Conservation (phyloP, 164 flowering plant genomes). For the Annona cherimola region DNA sequence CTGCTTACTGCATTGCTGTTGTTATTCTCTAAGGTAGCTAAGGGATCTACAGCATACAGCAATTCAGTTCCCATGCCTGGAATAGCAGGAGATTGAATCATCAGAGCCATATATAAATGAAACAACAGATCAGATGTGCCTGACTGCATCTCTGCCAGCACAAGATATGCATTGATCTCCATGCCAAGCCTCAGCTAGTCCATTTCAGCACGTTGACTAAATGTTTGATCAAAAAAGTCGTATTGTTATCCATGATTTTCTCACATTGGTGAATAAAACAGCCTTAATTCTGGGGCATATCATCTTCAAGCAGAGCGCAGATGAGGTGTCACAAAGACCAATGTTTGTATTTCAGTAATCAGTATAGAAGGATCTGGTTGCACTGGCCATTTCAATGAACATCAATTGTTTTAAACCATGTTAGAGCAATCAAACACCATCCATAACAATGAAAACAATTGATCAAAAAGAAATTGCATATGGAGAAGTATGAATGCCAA, state of each 20-base stretch:
- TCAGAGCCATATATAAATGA: background rate
- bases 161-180: background rate
- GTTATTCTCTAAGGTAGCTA: conserved; percentile 18
- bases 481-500: no score
- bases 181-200: background rate
- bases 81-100: conserved; percentile 6
- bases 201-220: background rate
- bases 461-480: no score
- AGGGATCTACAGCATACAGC: conserved; percentile 30
- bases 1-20: conserved; percentile 12
- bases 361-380: no score
- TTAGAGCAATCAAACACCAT: no score
- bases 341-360: no score
- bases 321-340: background rate
- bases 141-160: background rate
- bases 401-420: no score
- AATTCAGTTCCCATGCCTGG: conserved; percentile 67
- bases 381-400: no score
- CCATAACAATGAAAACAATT: no score
- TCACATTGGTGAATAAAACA: background rate
- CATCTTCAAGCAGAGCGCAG: background rate
- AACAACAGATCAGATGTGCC: background rate
- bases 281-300: background rate
- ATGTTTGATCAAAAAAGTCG: background rate
- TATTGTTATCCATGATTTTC: background rate